Conservation (phyloP, 352 stramenopile species). For the Phytophthora megakarya region DNA sequence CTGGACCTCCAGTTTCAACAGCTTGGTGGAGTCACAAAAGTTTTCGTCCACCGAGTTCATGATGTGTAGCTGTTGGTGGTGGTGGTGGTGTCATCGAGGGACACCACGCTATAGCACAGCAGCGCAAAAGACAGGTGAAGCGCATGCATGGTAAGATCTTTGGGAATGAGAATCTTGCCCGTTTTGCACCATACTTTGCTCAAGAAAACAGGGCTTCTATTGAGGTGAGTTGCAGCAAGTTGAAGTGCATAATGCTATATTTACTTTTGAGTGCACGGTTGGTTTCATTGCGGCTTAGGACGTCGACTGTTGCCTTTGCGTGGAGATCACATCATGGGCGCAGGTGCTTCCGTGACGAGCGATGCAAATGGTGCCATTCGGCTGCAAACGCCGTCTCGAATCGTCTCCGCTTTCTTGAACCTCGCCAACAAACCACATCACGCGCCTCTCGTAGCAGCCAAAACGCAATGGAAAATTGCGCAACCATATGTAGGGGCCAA, state of each 20-base stretch:
- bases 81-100: too few relatives aligned
- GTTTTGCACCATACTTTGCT: neutral
- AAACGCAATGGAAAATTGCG: constrained; percentile 80
- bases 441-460: constrained; percentile 70
- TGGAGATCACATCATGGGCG: constrained; percentile 29
- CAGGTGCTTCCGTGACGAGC: constrained; percentile 48
- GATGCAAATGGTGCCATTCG: constrained; percentile 18
- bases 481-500: constrained; percentile 52
- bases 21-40: constrained; percentile 80
- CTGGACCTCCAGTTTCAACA: too few relatives aligned
- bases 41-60: constrained; percentile 54
- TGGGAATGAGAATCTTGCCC: neutral
- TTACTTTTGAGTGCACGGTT: constrained; percentile 17
- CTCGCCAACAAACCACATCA: constrained; percentile 70
- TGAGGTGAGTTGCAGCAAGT: constrained; percentile 1
- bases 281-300: constrained; percentile 19
- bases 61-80: constrained; percentile 52
- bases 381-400: constrained; percentile 54
- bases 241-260: constrained; percentile 17
- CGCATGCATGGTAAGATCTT: constrained; percentile 10
- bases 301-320: neutral
- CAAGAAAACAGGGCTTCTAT: neutral
- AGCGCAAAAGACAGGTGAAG: constrained; percentile 18
- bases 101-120: constrained; percentile 12
- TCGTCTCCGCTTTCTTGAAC: constrained; percentile 55